A percentile compares a stretch with the other conserved stretches of the same genome.
phyloP scores from a whole-genome alignment of 2,329 filamentous ascomycete species.

The Fusarium sp. region DNA sequence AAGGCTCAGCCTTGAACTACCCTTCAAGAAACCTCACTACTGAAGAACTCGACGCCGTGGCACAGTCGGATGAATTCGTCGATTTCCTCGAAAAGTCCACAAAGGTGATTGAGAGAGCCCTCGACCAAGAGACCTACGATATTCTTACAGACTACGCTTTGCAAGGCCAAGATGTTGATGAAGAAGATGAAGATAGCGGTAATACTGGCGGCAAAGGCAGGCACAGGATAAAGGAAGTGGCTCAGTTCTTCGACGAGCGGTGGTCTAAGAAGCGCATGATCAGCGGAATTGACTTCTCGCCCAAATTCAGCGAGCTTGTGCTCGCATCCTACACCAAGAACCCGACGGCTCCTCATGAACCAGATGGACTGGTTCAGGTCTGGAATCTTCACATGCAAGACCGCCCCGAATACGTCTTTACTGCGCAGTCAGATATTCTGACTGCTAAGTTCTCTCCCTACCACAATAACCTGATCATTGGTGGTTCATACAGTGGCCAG shows the following conservation, averaged over 20 bases:
- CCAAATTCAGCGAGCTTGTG: slow-evolving; percentile 93
- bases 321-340: slow-evolving; percentile 98
- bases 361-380: slow-evolving; percentile 92
- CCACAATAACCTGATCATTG: slow-evolving; percentile 95
- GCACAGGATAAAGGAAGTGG: slow-evolving; percentile 85
- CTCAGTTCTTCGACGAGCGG: slow-evolving; percentile 93
- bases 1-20: slow-evolving; percentile 68
- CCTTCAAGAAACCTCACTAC: slow-evolving; percentile 84
- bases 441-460: slow-evolving; percentile 99
- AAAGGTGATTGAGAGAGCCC: slow-evolving; percentile 94
- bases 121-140: slow-evolving; percentile 93
- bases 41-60: slow-evolving; percentile 92
- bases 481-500: slow-evolving; percentile 96
- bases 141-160: slow-evolving; percentile 95
- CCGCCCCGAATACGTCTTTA: slow-evolving; percentile 95
- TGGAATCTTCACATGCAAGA: slow-evolving; percentile 98
- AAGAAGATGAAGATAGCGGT: slow-evolving; percentile 84
- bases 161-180: slow-evolving; percentile 80
- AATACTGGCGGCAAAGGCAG: slow-evolving; percentile 80
- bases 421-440: slow-evolving; percentile 94
- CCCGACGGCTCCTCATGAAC: slow-evolving; percentile 92
- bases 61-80: slow-evolving; percentile 91
- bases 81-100: slow-evolving; percentile 96
- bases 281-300: slow-evolving; percentile 94
- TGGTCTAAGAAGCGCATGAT: slow-evolving; percentile 99